Evolutionary conservation across 768 basidiomycete species (phyloP), one percentile per base, ranked within the genome.

Genomic region (Boletus vinaceobasis): DNA sequence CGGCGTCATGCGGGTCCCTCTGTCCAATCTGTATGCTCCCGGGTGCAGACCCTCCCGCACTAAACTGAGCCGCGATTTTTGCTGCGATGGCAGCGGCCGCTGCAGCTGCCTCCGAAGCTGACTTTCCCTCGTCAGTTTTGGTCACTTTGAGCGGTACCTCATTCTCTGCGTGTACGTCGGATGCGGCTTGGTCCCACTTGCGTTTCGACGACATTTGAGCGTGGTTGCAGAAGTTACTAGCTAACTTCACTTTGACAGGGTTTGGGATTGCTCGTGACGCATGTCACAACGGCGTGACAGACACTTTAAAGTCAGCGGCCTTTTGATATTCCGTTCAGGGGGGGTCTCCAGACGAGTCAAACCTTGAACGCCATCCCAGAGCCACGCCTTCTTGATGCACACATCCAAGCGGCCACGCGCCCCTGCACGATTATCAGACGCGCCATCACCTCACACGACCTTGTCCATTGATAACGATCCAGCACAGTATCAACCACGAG

Each of bases 1-100:
- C 90, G 40, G 79, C 90, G 61, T 91, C 89, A 46, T 88, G 83
- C 2, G 77, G 76, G 65, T 91, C 90, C 60, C 82, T 82, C 47
- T 73, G 63, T 17, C 78, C 78, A 55, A 75, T 65, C 61, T 76
- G 60, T 56, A 73, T 77, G 66, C 66, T 72, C 68, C 62, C 77
- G 50, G 64, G 62, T 5, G 65, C 76, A 56, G 68, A 61, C 38
- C 57, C 78, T 61, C 67, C 70, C 2, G 79, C 79, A 51, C 77
- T 79, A 57, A 92, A 89, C 65, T 92, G 89, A 0, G 90, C 93
- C 7, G 94, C 93, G 70, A 97, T 95, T 81, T 94, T 93, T 56
- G 94, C 93, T 55, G 93, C 92, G 59, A 94, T 93, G 40, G 92
- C 92, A 9, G 88, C 89, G 1, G 88, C 87, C 0, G 84, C 86